phyloP scores from a whole-genome alignment of 192 early-diverging fungal genomes.

The Radiomyces spectabilis region DNA sequence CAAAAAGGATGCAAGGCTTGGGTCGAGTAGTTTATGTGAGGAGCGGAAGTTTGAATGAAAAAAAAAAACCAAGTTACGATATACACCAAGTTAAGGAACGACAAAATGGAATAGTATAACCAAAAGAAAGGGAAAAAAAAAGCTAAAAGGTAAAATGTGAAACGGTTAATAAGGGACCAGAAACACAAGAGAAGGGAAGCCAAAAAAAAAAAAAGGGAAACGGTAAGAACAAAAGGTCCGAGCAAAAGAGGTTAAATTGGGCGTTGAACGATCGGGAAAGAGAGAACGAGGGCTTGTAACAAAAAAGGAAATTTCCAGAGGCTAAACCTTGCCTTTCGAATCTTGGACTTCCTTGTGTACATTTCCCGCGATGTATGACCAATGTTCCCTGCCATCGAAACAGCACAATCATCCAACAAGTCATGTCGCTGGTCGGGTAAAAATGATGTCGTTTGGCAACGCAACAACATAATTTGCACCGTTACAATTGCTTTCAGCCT shows the following conservation, averaged over 20 bases:
- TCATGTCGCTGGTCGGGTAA: too few relatives aligned
- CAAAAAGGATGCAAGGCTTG: too few relatives aligned
- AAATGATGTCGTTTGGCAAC: too few relatives aligned
- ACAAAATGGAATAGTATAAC: not conserved
- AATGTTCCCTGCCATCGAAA: too few relatives aligned
- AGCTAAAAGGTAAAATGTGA: not conserved
- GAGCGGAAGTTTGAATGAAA: not conserved
- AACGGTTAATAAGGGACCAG: not conserved
- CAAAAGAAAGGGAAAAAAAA: conserved; percentile 8
- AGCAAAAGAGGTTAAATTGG: not conserved
- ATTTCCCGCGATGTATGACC: too few relatives aligned
- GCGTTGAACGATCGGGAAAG: too few relatives aligned
- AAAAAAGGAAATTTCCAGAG: not conserved
- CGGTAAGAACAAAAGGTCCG: not conserved
- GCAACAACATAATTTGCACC: too few relatives aligned
- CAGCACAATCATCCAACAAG: too few relatives aligned
- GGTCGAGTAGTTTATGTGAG: too few relatives aligned
- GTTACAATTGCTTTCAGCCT: too few relatives aligned
- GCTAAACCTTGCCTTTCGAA: not conserved
- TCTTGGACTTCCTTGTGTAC: too few relatives aligned
- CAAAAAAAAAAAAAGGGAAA: conserved; percentile 3
- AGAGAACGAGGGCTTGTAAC: not conserved
- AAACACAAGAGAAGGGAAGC: not conserved
- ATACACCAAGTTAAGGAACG: not conserved
- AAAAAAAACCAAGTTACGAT: not conserved